Base-by-base conservation (phyloP, 331 rosid genomes). In the Malus hybrid region DNA sequence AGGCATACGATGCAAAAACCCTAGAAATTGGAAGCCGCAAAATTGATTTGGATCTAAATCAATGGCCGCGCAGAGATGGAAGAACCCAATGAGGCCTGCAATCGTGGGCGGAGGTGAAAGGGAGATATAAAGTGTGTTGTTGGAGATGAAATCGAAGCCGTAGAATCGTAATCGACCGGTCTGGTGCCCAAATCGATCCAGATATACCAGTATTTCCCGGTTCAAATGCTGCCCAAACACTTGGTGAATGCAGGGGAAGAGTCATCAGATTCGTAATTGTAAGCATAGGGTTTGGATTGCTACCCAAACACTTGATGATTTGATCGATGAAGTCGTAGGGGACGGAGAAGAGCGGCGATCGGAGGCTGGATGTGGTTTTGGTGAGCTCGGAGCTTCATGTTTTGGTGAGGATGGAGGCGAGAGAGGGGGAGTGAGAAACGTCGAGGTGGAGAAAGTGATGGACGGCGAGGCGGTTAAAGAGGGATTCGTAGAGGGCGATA, bases 141-240 rank as follows among this genome's bases (percentile, higher is more conserved):
- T 32, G 34, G 34, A 32, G 5, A 32, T 32, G 34, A 32, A 32
- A 32, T 59, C 3, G 12, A 39, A 2, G 89, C 72, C 0, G 91
- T 84, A 1, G 97, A 97, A 4, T 93, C 98, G 28, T 95, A 92
- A 42, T 92, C 97, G 10, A 95, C 92, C 0, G 97, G 93, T 0
- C 97, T 97, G 3, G 99, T 93, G 5, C 93, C 91, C 73, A 92
- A 80, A 65, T 95, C 97, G 72, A 92, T 82, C 97, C 99, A 92
- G 64, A 89, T 70, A 39, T 87, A 95, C 11, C 96, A 83, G 6
- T 86, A 80, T 9, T 57, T 73, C 32, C 90, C 92, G 39, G 90
- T 88, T 93, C 96, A 92, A 33, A 92, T 48, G 10, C 81, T 90
- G 55, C 97, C 99, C 69, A 85, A 72, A 69, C 99, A 95, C 59